Conservation (phyloP, 257 asterid genomes). For the Paulownia fortunei region DNA sequence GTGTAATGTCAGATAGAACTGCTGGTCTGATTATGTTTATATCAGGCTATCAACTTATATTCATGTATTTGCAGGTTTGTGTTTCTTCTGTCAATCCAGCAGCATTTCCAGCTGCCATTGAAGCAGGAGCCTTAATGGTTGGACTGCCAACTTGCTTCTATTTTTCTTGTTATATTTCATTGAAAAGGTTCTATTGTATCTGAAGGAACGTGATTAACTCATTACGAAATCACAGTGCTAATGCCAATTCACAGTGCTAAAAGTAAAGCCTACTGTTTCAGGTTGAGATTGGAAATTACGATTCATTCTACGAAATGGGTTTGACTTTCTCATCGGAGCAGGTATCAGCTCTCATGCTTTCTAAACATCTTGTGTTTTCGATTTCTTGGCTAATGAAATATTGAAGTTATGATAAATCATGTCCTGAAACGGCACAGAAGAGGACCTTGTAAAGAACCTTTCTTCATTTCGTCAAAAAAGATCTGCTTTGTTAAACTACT, state of each 20-base stretch:
- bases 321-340: slow-evolving; percentile 73
- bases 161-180: neutral
- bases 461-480: no score
- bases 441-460: neutral
- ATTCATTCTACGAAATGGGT: slow-evolving; percentile 87
- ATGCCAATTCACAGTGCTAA: neutral
- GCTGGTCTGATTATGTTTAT: neutral
- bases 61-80: slow-evolving; percentile 61
- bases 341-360: slow-evolving; percentile 42
- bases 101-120: slow-evolving; percentile 82
- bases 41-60: neutral
- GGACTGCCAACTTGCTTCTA: slow-evolving; percentile 4
- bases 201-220: neutral
- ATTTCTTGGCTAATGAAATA: neutral
- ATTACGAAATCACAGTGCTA: neutral
- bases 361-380: neutral
- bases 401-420: neutral
- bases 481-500: no score
- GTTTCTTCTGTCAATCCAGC: slow-evolving; percentile 90
- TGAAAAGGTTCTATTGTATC: neutral
- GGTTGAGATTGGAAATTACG: slow-evolving; percentile 94
- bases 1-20: neutral
- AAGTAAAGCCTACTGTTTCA: slow-evolving; percentile 33
- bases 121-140: slow-evolving; percentile 95
- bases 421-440: neutral